A percentile compares a stretch with the other conserved stretches of the same genome.
phyloP scores from a whole-genome alignment of 2,329 filamentous ascomycete genomes.

The Fusarium devonianum region DNA sequence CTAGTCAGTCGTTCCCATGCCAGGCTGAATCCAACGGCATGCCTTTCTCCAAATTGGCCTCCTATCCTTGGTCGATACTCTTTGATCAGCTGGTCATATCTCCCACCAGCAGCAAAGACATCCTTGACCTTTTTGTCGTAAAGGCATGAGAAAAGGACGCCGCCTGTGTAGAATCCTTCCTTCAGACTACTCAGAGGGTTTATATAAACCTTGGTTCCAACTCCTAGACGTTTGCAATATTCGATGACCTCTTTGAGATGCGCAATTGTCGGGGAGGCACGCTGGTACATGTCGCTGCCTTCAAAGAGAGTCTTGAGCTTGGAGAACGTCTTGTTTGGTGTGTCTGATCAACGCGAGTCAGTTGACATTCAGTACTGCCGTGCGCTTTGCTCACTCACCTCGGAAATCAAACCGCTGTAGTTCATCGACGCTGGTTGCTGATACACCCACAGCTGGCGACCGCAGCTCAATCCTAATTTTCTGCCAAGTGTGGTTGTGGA shows the following conservation, averaged over 20 bases:
- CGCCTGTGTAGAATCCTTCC: slow-evolving; percentile 87
- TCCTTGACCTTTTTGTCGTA: slow-evolving; percentile 84
- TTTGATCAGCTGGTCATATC: slow-evolving; percentile 89
- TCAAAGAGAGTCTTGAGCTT: slow-evolving; percentile 67
- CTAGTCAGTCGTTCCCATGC: slow-evolving; percentile 84
- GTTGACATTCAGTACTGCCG: not conserved
- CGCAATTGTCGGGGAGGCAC: slow-evolving; percentile 76
- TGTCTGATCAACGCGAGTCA: slow-evolving; percentile 51
- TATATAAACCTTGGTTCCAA: slow-evolving; percentile 81
- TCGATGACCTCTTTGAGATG: slow-evolving; percentile 81
- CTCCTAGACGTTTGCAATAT: slow-evolving; percentile 77
- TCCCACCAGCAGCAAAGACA: slow-evolving; percentile 90
- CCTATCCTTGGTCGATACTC: slow-evolving; percentile 78
- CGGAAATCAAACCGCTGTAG: slow-evolving; percentile 90
- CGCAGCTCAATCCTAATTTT: slow-evolving; percentile 84
- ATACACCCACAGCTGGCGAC: slow-evolving; percentile 80
- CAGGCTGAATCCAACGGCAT: slow-evolving; percentile 91
- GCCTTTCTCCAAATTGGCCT: slow-evolving; percentile 68
- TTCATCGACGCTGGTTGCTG: slow-evolving; percentile 89
- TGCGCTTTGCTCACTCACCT: slow-evolving; percentile 55
- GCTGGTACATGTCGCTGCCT: slow-evolving; percentile 72
- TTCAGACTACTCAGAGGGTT: slow-evolving; percentile 88
- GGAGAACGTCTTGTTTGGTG: slow-evolving; percentile 63
- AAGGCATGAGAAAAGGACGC: slow-evolving; percentile 88
- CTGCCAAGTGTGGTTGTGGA: slow-evolving; percentile 80